Evolutionary conservation across 2,329 filamentous ascomycete genomes (phyloP), one percentile per base, ranked within the genome.

Genomic region (Rhinocladiella mackenziei): DNA sequence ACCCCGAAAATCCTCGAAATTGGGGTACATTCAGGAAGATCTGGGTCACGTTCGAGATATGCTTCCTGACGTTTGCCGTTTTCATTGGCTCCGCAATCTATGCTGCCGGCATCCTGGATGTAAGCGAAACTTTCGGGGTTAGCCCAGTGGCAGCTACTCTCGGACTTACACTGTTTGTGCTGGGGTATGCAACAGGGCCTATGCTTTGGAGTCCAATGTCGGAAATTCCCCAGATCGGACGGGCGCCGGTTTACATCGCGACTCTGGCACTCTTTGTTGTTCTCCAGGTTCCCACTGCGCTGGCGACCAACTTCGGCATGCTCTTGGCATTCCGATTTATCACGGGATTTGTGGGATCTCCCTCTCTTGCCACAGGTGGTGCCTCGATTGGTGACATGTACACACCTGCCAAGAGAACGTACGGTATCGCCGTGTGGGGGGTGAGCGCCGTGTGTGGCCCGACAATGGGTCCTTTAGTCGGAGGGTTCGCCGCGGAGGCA

Each of bases 1-100:
- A 55, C 39, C 42, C 48, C 17, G 47, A 70, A 60, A 73, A 74
- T 36, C 70, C 72, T 2, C 57, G 62, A 36, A 74, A 74, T 48
- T 75, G 72, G 72, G 65, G 65, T 2, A 53, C 46, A 2, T 46
- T 36, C 2, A 72, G 69, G 56, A 72, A 71, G 26, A 51, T 64
- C 41, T 67, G 68, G 45, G 67, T 73, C 10, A 72, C 69, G 0
- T 65, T 66, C 32, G 57, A 71, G 29, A 69, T 76, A 48, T 72
- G 68, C 40, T 50, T 76, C 5, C 62, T 74, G 43, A 76, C 72
- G 0, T 70, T 72, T 23, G 64, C 66, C 3, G 68, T 77, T 32
- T 78, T 77, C 57, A 67, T 72, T 22, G 72, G 71, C 6, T 72
- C 69, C 2, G 65, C 72, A 0, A 74, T 78, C 22, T 77, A 76